A percentile compares a stretch with the other conserved stretches of the same genome.
Conservation (phyloP, 1,284 basidiomycete species). For the Afroboletus lepidellus region DNA sequence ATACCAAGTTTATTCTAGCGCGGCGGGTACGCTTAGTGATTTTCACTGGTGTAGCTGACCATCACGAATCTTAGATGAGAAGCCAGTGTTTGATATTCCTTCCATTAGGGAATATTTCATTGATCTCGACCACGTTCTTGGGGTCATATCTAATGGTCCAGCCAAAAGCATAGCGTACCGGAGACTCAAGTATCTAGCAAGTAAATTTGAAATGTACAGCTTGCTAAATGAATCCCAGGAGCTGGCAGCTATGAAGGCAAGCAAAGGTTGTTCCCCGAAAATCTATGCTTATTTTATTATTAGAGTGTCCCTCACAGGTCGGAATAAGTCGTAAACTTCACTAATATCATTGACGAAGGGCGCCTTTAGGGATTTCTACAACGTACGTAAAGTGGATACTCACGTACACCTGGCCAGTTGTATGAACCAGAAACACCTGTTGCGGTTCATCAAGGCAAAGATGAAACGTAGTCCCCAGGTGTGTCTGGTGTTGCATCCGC, state of each 20-base stretch:
- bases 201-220: conserved; percentile 94
- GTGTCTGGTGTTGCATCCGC: conserved; percentile 16
- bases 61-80: conserved; percentile 28
- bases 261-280: conserved; percentile 11
- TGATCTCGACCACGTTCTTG: conserved; percentile 90
- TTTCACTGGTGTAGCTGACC: background rate
- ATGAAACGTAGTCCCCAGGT: conserved; percentile 83
- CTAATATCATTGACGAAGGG: conserved; percentile 12
- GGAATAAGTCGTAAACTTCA: conserved; percentile 5
- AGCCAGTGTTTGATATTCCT: conserved; percentile 78
- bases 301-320: conserved; percentile 54
- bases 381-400: conserved; percentile 96
- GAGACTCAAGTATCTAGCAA: conserved; percentile 89
- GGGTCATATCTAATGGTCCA: conserved; percentile 89
- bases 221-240: conserved; percentile 95
- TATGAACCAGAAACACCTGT: conserved; percentile 99
- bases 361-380: conserved; percentile 88
- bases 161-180: conserved; percentile 96
- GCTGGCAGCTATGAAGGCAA: conserved; percentile 92
- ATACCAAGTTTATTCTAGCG: conserved; percentile 71
- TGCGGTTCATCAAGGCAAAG: conserved; percentile 98
- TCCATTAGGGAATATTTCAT: conserved; percentile 92
- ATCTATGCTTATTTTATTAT: conserved; percentile 19
- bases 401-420: conserved; percentile 98
- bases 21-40: conserved; percentile 36